Percentiles rank a stretch among this genome's conserved stretches.
Conservation (phyloP, 176 grass and related monocot species). For the barley (Hordeum vulgare) region DNA sequence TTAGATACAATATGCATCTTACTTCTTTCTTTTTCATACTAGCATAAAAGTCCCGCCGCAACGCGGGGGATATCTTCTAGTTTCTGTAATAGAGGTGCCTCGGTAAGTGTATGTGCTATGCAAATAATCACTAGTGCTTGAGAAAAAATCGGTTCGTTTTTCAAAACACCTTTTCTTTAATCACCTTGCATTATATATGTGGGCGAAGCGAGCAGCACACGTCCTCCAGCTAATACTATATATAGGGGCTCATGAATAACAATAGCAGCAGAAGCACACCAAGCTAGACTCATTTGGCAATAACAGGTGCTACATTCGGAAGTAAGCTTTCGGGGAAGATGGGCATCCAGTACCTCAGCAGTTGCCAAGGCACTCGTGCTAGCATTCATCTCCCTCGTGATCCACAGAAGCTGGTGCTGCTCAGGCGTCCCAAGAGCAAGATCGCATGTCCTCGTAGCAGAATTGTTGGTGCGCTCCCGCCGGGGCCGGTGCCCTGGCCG, state of each 20-base stretch:
- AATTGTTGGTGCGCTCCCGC: constrained; percentile 4
- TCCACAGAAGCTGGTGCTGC: neutral
- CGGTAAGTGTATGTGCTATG: no score
- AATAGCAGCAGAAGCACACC: neutral
- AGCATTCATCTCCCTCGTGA: neutral
- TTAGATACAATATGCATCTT: no score
- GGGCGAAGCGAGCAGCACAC: no score
- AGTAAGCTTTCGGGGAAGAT: neutral
- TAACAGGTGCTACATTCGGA: neutral
- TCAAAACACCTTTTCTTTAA: no score
- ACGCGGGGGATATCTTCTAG: no score
- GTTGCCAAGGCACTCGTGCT: neutral
- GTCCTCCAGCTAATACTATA: no score
- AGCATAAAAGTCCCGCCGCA: no score
- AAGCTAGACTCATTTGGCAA: neutral
- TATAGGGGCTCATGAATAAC: neutral
- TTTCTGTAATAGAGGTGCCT: no score
- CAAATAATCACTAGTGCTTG: no score
- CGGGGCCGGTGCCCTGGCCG: constrained; percentile 33
- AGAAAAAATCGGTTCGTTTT: no score
- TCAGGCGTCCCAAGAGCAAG: neutral
- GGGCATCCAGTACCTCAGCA: neutral
- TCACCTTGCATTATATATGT: no score
- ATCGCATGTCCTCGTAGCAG: neutral
- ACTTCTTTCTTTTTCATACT: no score